A percentile compares a stretch with the other conserved stretches of the same genome.
These are phyloP conservation scores for Discostella stelligeroides DNA, from an alignment of 108 stramenopile species.

Conservation along the genomic window DNA sequence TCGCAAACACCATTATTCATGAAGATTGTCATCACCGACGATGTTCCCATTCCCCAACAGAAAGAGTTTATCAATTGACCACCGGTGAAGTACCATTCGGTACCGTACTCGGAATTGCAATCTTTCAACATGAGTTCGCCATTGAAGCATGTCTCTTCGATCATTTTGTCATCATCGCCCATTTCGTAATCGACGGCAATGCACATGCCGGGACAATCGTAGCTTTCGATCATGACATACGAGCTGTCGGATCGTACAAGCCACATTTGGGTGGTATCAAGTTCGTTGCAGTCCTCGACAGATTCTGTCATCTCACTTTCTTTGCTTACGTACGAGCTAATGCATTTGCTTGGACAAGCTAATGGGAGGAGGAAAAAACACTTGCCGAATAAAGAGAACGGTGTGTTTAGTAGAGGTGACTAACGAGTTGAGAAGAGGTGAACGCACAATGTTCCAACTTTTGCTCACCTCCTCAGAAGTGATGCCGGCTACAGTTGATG, in stretches of 20 bases:
- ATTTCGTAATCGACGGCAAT: conserved; percentile 38
- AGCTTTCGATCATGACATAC: conserved; percentile 43
- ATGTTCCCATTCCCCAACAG: conserved; percentile 45
- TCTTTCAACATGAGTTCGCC: conserved; percentile 40
- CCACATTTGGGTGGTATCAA: conserved; percentile 32
- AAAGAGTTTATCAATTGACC: conserved; percentile 37
- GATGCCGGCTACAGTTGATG: neutral
- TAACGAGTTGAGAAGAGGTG: too few relatives aligned
- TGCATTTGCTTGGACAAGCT: conserved; percentile 38
- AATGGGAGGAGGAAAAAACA: conserved; percentile 40
- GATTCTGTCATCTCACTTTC: conserved; percentile 21
- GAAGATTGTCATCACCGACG: conserved; percentile 30
- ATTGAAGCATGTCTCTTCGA: conserved; percentile 22
- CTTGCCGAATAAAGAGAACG: neutral
- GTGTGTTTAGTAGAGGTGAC: neutral
- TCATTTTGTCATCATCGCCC: conserved; percentile 24
- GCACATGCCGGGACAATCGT: conserved; percentile 28
- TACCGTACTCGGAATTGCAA: conserved; percentile 25
- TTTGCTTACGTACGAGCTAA: conserved; percentile 23
- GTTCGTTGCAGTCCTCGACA: conserved; percentile 17
- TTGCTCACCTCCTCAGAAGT: neutral
- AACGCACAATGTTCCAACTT: neutral
- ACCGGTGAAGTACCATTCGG: conserved; percentile 51
- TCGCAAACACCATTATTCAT: conserved; percentile 23
- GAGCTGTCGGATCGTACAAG: conserved; percentile 39